These are phyloP conservation scores for Blastobotrys elegans DNA, from an alignment of 1,139 yeast species.

Conservation along the genomic window DNA sequence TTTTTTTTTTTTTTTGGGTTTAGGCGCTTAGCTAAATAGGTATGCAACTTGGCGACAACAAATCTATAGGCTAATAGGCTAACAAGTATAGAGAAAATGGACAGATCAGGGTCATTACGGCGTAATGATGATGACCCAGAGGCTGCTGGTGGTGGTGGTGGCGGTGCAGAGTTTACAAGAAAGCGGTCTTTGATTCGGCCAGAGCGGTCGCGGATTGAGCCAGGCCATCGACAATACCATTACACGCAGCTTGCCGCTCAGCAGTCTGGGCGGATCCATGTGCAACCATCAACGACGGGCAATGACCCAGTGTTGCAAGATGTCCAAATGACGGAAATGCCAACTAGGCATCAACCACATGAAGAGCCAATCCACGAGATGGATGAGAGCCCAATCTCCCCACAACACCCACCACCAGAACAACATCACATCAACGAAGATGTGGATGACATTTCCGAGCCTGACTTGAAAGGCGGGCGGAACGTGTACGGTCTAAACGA, in stretches of 20 bases:
- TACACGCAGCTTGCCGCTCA: slow-evolving; percentile 72
- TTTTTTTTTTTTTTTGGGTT: no score
- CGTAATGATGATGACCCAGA: slow-evolving; percentile 9
- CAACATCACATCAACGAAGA: slow-evolving; percentile 15
- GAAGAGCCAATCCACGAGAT: slow-evolving; percentile 16
- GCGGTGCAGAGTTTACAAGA: slow-evolving; percentile 30
- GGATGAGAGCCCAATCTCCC: neutral
- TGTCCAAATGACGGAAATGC: slow-evolving; percentile 26
- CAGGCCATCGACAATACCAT: slow-evolving; percentile 69
- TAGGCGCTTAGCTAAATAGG: no score
- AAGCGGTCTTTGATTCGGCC: slow-evolving; percentile 74
- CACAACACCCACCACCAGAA: neutral
- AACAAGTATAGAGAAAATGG: slow-evolving; percentile 11
- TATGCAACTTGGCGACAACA: no score
- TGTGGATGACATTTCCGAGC: neutral
- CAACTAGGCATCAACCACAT: slow-evolving; percentile 10
- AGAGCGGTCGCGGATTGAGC: slow-evolving; percentile 66
- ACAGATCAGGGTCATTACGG: slow-evolving; percentile 15
- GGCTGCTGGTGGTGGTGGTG: neutral
- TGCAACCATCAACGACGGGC: slow-evolving; percentile 73
- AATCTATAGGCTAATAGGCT: no score
- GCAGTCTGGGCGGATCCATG: slow-evolving; percentile 53
- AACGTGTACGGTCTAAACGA: slow-evolving; percentile 60
- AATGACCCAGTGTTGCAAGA: slow-evolving; percentile 52
- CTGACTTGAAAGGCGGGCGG: slow-evolving; percentile 39